phyloP scores from a whole-genome alignment of 345 rosid genomes.

The Pistacia vera region DNA sequence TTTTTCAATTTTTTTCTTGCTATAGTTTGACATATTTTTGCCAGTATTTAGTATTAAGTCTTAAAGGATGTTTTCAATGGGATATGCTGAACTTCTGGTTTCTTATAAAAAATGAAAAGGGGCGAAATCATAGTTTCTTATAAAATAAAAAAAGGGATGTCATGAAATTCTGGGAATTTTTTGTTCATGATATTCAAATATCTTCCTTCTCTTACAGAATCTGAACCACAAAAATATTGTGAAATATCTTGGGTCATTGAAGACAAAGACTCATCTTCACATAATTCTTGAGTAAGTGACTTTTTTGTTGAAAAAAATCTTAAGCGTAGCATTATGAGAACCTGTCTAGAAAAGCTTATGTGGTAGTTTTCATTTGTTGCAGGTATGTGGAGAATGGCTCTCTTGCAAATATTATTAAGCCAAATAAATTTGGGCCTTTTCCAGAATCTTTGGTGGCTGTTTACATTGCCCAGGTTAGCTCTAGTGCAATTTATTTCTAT shows the following conservation, averaged over 20 bases:
- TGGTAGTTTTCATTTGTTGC: slow-evolving; percentile 26
- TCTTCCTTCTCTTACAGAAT: slow-evolving; percentile 54
- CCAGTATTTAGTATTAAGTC: neutral
- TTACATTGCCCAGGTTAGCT: slow-evolving; percentile 95
- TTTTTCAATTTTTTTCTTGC: neutral
- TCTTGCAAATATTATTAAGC: slow-evolving; percentile 97
- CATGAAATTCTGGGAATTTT: neutral
- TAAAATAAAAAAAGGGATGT: no score
- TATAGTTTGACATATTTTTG: neutral
- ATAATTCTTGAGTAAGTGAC: slow-evolving; percentile 91
- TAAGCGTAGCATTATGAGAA: neutral
- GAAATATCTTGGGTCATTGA: slow-evolving; percentile 93
- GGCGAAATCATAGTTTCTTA: no score
- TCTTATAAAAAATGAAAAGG: no score
- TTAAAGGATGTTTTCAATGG: neutral
- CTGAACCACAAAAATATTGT: slow-evolving; percentile 98
- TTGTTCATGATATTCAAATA: slow-evolving; percentile 11
- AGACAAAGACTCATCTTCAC: slow-evolving; percentile 95
- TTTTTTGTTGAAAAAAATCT: neutral
- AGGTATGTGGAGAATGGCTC: slow-evolving; percentile 99
- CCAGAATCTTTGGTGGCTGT: slow-evolving; percentile 97
- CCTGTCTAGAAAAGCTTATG: slow-evolving; percentile 15
- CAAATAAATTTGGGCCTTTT: slow-evolving; percentile 98
- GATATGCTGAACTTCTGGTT: neutral
- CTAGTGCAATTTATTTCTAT: slow-evolving; percentile 24